Base-by-base conservation (phyloP, 176 grass and related monocot species). In the Thalia dealbata region DNA sequence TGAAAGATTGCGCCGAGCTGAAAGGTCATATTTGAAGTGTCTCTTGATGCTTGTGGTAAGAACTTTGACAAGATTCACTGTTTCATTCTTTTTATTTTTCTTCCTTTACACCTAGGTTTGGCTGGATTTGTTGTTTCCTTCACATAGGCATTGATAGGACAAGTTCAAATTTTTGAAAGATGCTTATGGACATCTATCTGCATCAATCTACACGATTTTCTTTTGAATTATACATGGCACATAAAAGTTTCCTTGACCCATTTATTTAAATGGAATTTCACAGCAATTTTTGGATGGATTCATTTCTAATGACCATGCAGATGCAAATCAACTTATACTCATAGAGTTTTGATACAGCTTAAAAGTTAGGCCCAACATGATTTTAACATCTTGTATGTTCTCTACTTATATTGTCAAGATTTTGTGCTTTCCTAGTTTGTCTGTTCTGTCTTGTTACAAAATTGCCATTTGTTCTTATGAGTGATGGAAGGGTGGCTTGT, bases 11-110 rank as follows among this genome's bases (percentile, higher is more conserved):
- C 80, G 64, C 71, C 81, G 72, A 56, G 52, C 91, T 73, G 72
- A 90, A 48, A 88, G 78, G 75, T 78, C 91, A 75, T 86, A 84
- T 68, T 81, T 96, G 58, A 96, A 88, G 82, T 96, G 91, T 28
- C 87, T 96, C 6, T 81, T 96, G 63, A 71, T 96, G 74, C 83
- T 91, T 91, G 91, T 96, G 91, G 91, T 96, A 88, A 73, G 73
- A 42, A 51, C 18, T 55, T 28, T 6, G 27, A 68, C 38, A 44
- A 22, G 0, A 19, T 12, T 13, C 38, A 43, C 10, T 10, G 3
- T 42, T 68, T 9, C 29, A 2, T 24, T 15, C 25, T 15, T 30
- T 35, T 30, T 64, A 3, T 1, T 64, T 64, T 2, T 30, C 13
- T 25, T 2, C 5, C 26, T 64, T 15, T 63, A 21, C 19, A 21